phyloP scores from a whole-genome alignment of 2,329 filamentous ascomycete genomes.

The Drechslera avenae region DNA sequence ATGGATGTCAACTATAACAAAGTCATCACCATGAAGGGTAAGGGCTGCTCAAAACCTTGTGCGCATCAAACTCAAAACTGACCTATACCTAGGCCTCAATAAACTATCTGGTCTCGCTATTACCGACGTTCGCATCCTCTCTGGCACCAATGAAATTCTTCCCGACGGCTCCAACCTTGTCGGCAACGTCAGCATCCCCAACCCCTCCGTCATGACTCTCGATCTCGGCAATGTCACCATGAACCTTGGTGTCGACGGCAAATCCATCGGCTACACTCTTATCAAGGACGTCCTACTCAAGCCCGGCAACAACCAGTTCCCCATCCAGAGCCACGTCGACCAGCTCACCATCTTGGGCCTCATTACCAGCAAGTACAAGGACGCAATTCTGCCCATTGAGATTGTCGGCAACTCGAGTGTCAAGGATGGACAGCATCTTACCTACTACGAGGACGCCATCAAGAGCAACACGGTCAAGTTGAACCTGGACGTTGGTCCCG shows the following conservation, averaged over 20 bases:
- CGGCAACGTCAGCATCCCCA: constrained; percentile 65
- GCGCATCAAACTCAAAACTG: constrained; percentile 1
- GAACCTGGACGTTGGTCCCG: constrained; percentile 53
- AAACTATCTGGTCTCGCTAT: constrained; percentile 61
- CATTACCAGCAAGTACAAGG: constrained; percentile 57
- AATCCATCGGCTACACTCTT: constrained; percentile 60
- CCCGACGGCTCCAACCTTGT: constrained; percentile 64
- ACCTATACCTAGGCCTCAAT: constrained; percentile 56
- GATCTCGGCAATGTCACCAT: constrained; percentile 71
- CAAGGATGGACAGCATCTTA: constrained; percentile 58
- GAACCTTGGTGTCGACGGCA: constrained; percentile 60
- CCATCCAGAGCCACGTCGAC: constrained; percentile 61
- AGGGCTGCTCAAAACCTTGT: constrained; percentile 1
- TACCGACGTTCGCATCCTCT: constrained; percentile 56
- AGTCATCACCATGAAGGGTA: constrained; percentile 62
- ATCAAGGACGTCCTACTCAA: constrained; percentile 64
- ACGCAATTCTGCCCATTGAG: constrained; percentile 60
- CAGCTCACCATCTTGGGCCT: constrained; percentile 57
- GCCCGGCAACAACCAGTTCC: constrained; percentile 63
- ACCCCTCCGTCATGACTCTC: constrained; percentile 67
- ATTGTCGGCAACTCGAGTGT: constrained; percentile 60
- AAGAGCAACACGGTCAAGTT: constrained; percentile 58
- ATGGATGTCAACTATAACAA: constrained; percentile 62
- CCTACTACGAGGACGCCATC: constrained; percentile 64
- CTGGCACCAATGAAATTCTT: constrained; percentile 41